Base-by-base conservation (phyloP, 345 rosid species). In the Gossypium australe region DNA sequence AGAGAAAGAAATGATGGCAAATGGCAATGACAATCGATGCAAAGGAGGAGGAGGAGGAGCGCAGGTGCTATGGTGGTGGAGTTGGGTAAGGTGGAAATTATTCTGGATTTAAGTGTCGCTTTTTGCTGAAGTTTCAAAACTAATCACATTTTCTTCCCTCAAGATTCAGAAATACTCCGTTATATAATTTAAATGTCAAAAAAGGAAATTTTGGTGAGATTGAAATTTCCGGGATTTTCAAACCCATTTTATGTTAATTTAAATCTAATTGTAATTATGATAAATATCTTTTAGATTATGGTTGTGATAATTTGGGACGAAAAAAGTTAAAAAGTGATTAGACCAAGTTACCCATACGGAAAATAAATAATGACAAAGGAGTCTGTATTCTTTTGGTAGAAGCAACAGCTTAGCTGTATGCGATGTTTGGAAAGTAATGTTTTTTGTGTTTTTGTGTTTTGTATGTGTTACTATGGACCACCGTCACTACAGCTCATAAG, bases 401-500 rank as follows among this genome's bases (percentile, higher is more conserved):
- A 64, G 68, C 49, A 58, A 57, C 2, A 11, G 62, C 62, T 58
- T 58, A 24, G 62, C 62, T 58, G 62, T 22, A 24, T 11, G 12
- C 34, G 62, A 78, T 81, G 67, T 45, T 73, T 65, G 81, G 82
- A 71, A 66, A 74, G 62, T 78, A 38, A 25, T 55, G 59, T 20
- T 12, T 17, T 49, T 68, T 58, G 62, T 58, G 62, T 24, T 22
- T 24, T 57, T 67, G 43, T 16, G 43, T 68, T 68, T 25, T 14
- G 72, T 51, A 10, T 9, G 18, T 9, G 44, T 69, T 68, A 76
- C 27, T 9, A 2, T 56, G 90, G 90, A 85, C 88, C 88, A 87
- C 84, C 88, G 79, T 83, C 87, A 77, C 71, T 76, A 25, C 90
- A 84, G 84, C 86, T 85, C 80, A 82, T 71, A 52, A 17, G 49